A percentile compares a stretch with the other conserved stretches of the same genome.
Conservation (phyloP, 495 filamentous ascomycete species). For the Aspergillus avenaceus region DNA sequence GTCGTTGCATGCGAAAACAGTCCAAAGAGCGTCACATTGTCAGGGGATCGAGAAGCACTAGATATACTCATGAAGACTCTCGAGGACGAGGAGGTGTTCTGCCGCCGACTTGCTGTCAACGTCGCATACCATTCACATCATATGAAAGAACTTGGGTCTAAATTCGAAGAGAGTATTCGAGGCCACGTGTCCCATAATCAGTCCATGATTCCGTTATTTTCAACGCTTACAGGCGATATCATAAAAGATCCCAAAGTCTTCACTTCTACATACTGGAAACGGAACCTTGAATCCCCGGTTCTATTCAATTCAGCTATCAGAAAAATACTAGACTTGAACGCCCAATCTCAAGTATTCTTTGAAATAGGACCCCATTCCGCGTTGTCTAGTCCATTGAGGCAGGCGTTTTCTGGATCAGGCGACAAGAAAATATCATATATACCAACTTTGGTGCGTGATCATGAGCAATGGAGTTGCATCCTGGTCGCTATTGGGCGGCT, state of each 20-base stretch:
- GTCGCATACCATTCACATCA: slow-evolving; percentile 45
- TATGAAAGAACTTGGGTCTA: slow-evolving; percentile 8
- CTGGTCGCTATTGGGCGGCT: slow-evolving; percentile 26
- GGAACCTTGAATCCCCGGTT: slow-evolving; percentile 37
- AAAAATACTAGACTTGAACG: slow-evolving; percentile 19
- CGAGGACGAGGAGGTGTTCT: slow-evolving; percentile 12
- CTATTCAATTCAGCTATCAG: slow-evolving; percentile 30
- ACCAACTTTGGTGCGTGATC: slow-evolving; percentile 24
- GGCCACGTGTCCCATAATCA: slow-evolving; percentile 10
- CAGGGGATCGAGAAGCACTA: slow-evolving; percentile 29
- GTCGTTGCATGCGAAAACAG: slow-evolving; percentile 17
- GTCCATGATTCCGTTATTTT: slow-evolving; percentile 16
- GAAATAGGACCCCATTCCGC: slow-evolving; percentile 46
- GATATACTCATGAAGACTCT: slow-evolving; percentile 29
- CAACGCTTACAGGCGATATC: slow-evolving; percentile 24
- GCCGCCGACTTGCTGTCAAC: slow-evolving; percentile 31
- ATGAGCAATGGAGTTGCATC: slow-evolving; percentile 11
- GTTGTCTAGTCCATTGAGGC: slow-evolving; percentile 31
- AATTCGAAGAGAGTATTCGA: slow-evolving; percentile 8
- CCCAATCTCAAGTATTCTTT: slow-evolving; percentile 24
- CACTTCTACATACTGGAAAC: slow-evolving; percentile 39
- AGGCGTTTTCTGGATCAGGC: slow-evolving; percentile 25
- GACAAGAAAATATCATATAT: slow-evolving; percentile 22
- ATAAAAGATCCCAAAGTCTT: slow-evolving; percentile 12
- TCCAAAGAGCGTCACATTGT: slow-evolving; percentile 19